Conservation (phyloP, 352 stramenopile species). For the Thalassiosira oceanica region DNA sequence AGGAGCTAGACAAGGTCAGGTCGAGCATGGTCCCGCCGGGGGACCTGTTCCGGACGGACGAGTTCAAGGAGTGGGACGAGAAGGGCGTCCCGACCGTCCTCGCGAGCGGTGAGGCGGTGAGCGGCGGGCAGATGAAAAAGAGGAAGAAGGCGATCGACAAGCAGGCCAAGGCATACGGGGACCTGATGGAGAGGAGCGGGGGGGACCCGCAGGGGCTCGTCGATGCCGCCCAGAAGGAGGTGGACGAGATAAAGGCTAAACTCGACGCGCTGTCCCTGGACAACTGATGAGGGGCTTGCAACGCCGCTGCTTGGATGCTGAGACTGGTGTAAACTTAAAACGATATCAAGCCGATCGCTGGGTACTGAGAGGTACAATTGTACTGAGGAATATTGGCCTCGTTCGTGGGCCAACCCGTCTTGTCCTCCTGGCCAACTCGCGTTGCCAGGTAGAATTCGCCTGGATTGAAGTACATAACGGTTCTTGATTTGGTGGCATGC, state of each 20-base stretch:
- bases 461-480: too few species aligned
- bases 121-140: conserved; percentile 53
- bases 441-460: too few species aligned
- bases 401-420: too few species aligned
- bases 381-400: too few species aligned
- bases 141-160: conserved; percentile 61
- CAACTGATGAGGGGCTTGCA: too few species aligned
- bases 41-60: conserved; percentile 56
- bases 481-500: too few species aligned
- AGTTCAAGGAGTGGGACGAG: conserved; percentile 66
- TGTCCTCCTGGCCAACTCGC: too few species aligned
- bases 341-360: too few species aligned
- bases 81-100: conserved; percentile 42
- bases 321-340: too few species aligned
- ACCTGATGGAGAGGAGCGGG: conserved; percentile 53
- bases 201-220: conserved; percentile 49
- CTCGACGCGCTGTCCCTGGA: conserved; percentile 39
- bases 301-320: too few species aligned
- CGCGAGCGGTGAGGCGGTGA: conserved; percentile 47
- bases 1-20: conserved; percentile 57
- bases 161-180: conserved; percentile 48
- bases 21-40: conserved; percentile 51
- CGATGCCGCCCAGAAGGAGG: conserved; percentile 34
- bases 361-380: too few species aligned
- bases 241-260: conserved; percentile 53